Evolutionary conservation across 1,284 basidiomycete genomes (phyloP).

Genomic region (Apiotrichum mycotoxinovorans): DNA sequence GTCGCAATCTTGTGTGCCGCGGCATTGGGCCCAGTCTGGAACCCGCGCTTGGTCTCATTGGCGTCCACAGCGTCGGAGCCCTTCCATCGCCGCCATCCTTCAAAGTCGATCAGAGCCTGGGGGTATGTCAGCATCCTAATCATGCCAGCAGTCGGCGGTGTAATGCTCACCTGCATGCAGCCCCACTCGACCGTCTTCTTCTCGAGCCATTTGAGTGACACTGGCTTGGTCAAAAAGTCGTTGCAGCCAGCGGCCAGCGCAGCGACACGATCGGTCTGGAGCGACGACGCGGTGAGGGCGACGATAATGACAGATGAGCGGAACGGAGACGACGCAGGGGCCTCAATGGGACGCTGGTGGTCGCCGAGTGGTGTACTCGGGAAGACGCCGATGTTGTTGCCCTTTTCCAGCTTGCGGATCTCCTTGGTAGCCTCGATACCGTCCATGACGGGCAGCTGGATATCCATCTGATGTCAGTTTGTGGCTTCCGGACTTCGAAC

Average conservation of each 20-base stretch:
- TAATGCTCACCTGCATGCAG: constrained; percentile 50
- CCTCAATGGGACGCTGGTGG: constrained; percentile 37
- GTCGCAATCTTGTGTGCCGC: constrained; percentile 43
- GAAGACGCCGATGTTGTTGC: constrained; percentile 64
- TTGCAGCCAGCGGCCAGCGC: constrained; percentile 98
- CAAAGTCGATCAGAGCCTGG: constrained; percentile 51
- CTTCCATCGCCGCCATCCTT: constrained; percentile 50
- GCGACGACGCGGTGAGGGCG: constrained; percentile 89
- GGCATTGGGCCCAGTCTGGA: constrained; percentile 41
- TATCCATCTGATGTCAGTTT: constrained; percentile 77
- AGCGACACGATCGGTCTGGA: constrained; percentile 88
- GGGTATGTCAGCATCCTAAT: constrained; percentile 8
- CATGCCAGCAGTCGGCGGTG: neutral
- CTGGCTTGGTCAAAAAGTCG: constrained; percentile 97
- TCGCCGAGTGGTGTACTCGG: constrained; percentile 63
- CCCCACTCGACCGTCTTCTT: constrained; percentile 99
- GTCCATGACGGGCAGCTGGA: constrained; percentile 98
- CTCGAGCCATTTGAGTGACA: constrained; percentile 91
- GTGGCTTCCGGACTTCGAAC: neutral
- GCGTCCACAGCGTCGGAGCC: constrained; percentile 27
- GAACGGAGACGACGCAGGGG: constrained; percentile 58
- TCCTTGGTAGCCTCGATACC: constrained; percentile 96
- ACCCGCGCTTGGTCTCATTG: constrained; percentile 39
- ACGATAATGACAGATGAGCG: constrained; percentile 97
- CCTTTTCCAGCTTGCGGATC: constrained; percentile 80